These are phyloP conservation scores for Leucocoprinus leucothites DNA, from an alignment of 768 basidiomycete genomes.

Conservation along the genomic window DNA sequence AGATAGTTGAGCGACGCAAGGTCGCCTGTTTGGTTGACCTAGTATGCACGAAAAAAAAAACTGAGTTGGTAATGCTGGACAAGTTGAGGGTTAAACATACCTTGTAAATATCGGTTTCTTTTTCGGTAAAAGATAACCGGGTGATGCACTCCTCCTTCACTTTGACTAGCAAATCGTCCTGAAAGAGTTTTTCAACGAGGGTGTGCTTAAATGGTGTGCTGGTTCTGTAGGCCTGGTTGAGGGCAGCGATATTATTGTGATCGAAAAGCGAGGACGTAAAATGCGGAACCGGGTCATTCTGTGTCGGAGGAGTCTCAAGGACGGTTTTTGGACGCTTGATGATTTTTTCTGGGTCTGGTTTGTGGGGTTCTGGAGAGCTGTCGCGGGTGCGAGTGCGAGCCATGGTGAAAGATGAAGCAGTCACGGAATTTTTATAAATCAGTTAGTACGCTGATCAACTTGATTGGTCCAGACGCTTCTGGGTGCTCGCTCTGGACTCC, in stretches of 20 bases:
- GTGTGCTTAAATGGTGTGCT: slow-evolving; percentile 81
- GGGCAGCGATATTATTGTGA: slow-evolving; percentile 47
- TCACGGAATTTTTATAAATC: neutral
- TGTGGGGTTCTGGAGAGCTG: slow-evolving; percentile 31
- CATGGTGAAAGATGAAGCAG: slow-evolving; percentile 25
- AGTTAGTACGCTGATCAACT: neutral
- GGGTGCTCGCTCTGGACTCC: neutral
- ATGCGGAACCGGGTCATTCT: slow-evolving; percentile 30
- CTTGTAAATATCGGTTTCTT: slow-evolving; percentile 99
- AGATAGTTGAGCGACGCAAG: slow-evolving; percentile 91
- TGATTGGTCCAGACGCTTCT: slow-evolving; percentile 7
- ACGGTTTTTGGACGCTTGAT: slow-evolving; percentile 28
- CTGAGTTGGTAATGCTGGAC: slow-evolving; percentile 7
- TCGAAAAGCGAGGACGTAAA: slow-evolving; percentile 61
- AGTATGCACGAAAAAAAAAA: neutral
- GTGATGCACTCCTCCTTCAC: slow-evolving; percentile 83
- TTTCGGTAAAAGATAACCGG: slow-evolving; percentile 83
- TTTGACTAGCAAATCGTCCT: slow-evolving; percentile 72
- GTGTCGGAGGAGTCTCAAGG: slow-evolving; percentile 17
- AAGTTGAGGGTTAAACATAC: slow-evolving; percentile 31
- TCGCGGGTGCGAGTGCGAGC: slow-evolving; percentile 46
- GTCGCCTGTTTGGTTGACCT: slow-evolving; percentile 98
- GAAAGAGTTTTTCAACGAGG: slow-evolving; percentile 77
- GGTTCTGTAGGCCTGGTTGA: slow-evolving; percentile 52
- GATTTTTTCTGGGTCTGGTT: slow-evolving; percentile 15